Base-by-base conservation (phyloP, 352 stramenopile species). In the Phytophthora capsici region DNA sequence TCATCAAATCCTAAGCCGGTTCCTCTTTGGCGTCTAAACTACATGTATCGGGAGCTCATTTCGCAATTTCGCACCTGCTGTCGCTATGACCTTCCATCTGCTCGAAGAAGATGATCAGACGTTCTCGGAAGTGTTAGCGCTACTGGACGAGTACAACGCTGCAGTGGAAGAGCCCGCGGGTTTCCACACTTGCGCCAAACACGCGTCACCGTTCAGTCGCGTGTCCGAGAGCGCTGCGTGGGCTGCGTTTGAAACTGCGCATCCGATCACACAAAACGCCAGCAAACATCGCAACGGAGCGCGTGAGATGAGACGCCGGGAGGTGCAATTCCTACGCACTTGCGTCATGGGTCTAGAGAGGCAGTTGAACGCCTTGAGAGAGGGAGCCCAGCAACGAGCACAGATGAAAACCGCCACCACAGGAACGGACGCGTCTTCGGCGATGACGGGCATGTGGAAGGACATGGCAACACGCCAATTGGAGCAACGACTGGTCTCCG, bases 271-370 rank as follows among this genome's bases (percentile, higher is more conserved):
- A 4, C 20, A 38, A 17, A 55, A 6, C 19, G 50, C 61, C 6
- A 73, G 56, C 7, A 78, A 73, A 49, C 63, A 80, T 44, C 68
- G 61, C 38, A 80, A 80, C 41, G 57, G 69, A 14, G 72, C 72
- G 14, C 56, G 72, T 0, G 69, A 80, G 51, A 52, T 71, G 65
- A 69, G 69, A 17, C 52, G 67, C 7, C 40, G 60, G 25, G 72
- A 80, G 58, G 59, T 80, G 14, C 36, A 65, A 57, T 78, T 61
- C 30, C 56, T 63, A 0, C 56, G 52, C 38, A 66, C 40, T 6
- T 49, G 61, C 30, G 46, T 60, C 43, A 66, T 61, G 36, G 54
- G 66, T 2, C 34, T 73, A 13, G 51, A 73, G 30, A 60, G 46
- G 32, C 65, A 69, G 30, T 22, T 73, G 20, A 20, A 49, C 7